Base-by-base conservation (phyloP, 345 rosid species). In the Eutrema heterophyllum region DNA sequence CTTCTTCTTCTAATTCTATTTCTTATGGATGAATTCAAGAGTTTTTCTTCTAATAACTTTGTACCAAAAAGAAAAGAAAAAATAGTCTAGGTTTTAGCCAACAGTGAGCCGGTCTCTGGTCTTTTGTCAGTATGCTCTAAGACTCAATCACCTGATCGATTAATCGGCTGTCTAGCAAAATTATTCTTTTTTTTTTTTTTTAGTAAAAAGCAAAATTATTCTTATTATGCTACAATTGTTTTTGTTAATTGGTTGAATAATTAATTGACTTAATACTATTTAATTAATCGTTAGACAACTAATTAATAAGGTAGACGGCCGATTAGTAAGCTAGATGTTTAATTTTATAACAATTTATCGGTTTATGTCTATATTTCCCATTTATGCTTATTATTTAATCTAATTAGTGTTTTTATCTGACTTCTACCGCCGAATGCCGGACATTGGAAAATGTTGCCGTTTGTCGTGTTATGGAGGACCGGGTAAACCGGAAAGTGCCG, bases 391-490 rank as follows among this genome's bases (percentile, higher is more conserved):
- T 35, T n/a, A n/a, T n/a, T n/a, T n/a, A n/a, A 35, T 57, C 9
- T 36, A 57, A 57, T 15, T 0, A 11, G 63, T 16, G 63, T 38
- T 45, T 15, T 64, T 45, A 16, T 30, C 11, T 18, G 69, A 64
- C 43, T 48, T 48, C 41, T 48, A 48, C 27, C 39, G 72, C 72
- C 68, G 68, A 43, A 63, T 41, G 68, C 68, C 72, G 51, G 51
- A 67, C 62, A 53, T 40, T 1, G 62, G 51, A 67, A 21, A 53
- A 39, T 39, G 61, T 39, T 53, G 51, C 49, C 15, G 40, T 16
- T 53, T 53, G 62, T 67, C 72, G 12, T 40, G 29, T 53, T 38
- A 8, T 40, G 6, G 14, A n/a, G 49, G 50, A 26, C 61, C 61
- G 50, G 49, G 9, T 52, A 67, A 39, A 52, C 71, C 29, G 49